Conservation (phyloP, 2,329 filamentous ascomycete species). For the Plenodomus biglobosus region DNA sequence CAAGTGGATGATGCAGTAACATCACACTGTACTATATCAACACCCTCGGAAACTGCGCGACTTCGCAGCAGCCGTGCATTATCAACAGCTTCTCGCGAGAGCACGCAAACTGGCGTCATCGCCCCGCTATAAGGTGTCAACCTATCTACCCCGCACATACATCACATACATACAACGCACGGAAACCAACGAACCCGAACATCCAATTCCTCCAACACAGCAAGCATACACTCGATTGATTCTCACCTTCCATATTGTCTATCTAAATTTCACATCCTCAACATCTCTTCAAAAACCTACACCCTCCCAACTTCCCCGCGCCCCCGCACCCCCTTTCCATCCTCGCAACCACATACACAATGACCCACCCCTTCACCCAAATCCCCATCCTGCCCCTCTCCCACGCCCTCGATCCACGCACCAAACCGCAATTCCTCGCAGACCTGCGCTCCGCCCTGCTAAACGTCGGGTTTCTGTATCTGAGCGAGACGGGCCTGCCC, state of each 20-base stretch:
- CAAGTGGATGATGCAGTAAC: constrained; percentile 26
- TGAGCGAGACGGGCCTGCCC: constrained; percentile 67
- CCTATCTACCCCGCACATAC: neutral
- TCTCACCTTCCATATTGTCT: too few relatives aligned
- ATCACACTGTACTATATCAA: too few relatives aligned
- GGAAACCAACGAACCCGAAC: too few relatives aligned
- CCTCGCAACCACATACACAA: too few relatives aligned
- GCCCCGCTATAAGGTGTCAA: constrained; percentile 22
- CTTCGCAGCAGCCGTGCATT: neutral
- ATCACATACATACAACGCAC: too few relatives aligned
- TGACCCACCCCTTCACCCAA: constrained; percentile 60
- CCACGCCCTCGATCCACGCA: constrained; percentile 63
- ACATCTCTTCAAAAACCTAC: neutral
- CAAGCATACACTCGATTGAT: too few relatives aligned
- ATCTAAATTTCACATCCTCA: too few relatives aligned
- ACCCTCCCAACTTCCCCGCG: too few relatives aligned
- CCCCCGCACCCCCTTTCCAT: too few relatives aligned
- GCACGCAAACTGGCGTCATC: constrained; percentile 12
- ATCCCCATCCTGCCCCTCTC: constrained; percentile 79
- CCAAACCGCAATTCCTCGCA: constrained; percentile 71
- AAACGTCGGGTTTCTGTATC: constrained; percentile 85
- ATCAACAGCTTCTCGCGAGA: neutral
- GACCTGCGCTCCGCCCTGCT: constrained; percentile 74
- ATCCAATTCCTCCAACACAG: too few relatives aligned
- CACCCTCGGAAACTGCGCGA: too few relatives aligned